Conservation (phyloP, 2,329 filamentous ascomycete genomes). For the Phoma sp. region DNA sequence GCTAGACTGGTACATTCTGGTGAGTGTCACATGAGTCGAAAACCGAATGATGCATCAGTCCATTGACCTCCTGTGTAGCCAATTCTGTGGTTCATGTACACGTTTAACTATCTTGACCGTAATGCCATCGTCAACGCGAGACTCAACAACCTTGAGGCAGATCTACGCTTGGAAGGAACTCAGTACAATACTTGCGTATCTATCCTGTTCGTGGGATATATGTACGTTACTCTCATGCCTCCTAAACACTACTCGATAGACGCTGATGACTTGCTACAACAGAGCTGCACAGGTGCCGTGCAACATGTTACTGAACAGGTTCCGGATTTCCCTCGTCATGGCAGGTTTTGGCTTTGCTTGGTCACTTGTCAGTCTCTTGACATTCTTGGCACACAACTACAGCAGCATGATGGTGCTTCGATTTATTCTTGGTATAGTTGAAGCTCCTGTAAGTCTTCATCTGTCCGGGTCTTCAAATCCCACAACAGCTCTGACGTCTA, state of each 20-base stretch:
- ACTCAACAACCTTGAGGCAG: slow-evolving; percentile 65
- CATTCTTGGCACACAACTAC: slow-evolving; percentile 35
- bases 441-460: slow-evolving; percentile 27
- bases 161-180: slow-evolving; percentile 43
- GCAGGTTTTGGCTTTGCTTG: slow-evolving; percentile 37
- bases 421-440: slow-evolving; percentile 39
- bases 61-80: background rate
- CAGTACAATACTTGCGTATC: slow-evolving; percentile 50
- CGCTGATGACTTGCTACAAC: too few relatives aligned
- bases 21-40: too few relatives aligned
- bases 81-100: too few relatives aligned
- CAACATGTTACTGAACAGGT: too few relatives aligned
- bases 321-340: too few relatives aligned
- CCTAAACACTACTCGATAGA: too few relatives aligned
- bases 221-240: background rate
- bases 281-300: too few relatives aligned
- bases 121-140: slow-evolving; percentile 70
- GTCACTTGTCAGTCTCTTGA: slow-evolving; percentile 39
- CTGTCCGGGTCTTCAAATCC: too few relatives aligned
- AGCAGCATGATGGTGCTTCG: slow-evolving; percentile 35
- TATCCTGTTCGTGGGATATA: slow-evolving; percentile 27
- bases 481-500: too few relatives aligned
- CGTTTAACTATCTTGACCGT: slow-evolving; percentile 52
- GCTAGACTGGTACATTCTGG: slow-evolving; percentile 35
- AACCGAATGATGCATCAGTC: too few relatives aligned